Conservation (phyloP, 345 rosid genomes). For the Moricandia arvensis region DNA sequence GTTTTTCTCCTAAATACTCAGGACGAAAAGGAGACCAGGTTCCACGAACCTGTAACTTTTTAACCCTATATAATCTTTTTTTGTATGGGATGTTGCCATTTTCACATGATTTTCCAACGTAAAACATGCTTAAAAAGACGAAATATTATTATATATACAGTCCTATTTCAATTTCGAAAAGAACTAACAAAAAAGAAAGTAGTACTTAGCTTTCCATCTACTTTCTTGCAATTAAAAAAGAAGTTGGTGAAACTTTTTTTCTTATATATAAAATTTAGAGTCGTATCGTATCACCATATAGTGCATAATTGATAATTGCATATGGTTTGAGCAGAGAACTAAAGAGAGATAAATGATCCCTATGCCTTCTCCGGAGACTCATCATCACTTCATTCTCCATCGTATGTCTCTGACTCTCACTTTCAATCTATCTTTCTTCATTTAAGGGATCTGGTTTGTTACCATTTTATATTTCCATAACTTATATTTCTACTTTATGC, state of each 20-base stretch:
- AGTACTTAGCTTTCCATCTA: slow-evolving; percentile 28
- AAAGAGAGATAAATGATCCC: background rate
- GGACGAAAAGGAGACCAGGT: slow-evolving; percentile 24
- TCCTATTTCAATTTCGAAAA: background rate
- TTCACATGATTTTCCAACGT: slow-evolving; percentile 9
- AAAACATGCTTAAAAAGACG: slow-evolving; percentile 26
- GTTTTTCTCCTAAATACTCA: background rate
- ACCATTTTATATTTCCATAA: background rate
- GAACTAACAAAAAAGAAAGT: background rate
- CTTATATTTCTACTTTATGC: no score
- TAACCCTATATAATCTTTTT: background rate
- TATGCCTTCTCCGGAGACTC: slow-evolving; percentile 13
- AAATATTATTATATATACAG: background rate
- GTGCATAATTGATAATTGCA: no score
- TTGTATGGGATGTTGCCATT: background rate
- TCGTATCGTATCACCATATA: slow-evolving; percentile 5
- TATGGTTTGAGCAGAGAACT: background rate
- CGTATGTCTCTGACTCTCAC: slow-evolving; percentile 27
- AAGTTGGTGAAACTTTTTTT: slow-evolving; percentile 15
- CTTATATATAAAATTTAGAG: background rate
- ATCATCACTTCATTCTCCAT: slow-evolving; percentile 11
- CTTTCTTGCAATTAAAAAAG: slow-evolving; percentile 11
- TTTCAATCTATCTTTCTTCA: background rate
- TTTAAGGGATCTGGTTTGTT: background rate
- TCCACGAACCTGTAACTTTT: slow-evolving; percentile 23